A percentile compares a stretch with the other conserved stretches of the same genome.
phyloP scores from a whole-genome alignment of 2,329 filamentous ascomycete genomes.

The Trichoderma cornu-damae region DNA sequence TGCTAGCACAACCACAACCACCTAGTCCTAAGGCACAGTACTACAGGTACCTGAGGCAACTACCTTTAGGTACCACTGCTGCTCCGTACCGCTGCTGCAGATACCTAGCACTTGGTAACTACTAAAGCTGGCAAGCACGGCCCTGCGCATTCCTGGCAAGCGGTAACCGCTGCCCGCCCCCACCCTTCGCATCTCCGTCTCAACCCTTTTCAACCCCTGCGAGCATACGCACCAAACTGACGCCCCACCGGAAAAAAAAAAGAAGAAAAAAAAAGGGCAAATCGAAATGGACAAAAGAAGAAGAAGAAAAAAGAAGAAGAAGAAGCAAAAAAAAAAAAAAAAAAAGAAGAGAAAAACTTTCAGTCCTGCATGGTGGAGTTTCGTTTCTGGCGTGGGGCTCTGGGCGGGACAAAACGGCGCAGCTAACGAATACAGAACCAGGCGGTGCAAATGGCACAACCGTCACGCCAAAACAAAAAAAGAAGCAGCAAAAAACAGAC shows the following conservation, averaged over 20 bases:
- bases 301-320: not conserved
- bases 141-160: conserved; percentile 2
- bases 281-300: not conserved
- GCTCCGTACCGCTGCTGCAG: not conserved
- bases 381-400: not conserved
- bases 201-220: not conserved
- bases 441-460: conserved; percentile 4
- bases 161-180: not conserved
- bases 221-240: not conserved
- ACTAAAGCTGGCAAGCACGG: too few relatives aligned
- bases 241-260: not conserved
- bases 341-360: not conserved
- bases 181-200: too few relatives aligned
- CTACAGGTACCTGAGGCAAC: too few relatives aligned
- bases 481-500: too few relatives aligned
- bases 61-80: too few relatives aligned
- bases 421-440: conserved; percentile 15
- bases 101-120: not conserved
- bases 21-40: too few relatives aligned
- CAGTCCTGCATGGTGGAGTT: conserved; percentile 2
- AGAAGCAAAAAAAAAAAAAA: not conserved
- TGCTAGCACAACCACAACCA: too few relatives aligned
- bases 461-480: conserved; percentile 13
- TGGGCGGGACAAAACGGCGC: conserved; percentile 5
- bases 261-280: not conserved